A percentile compares a stretch with the other conserved stretches of the same genome.
Evolutionary conservation across 495 filamentous ascomycete genomes (phyloP).

Genomic region (Tuber magnatum): DNA sequence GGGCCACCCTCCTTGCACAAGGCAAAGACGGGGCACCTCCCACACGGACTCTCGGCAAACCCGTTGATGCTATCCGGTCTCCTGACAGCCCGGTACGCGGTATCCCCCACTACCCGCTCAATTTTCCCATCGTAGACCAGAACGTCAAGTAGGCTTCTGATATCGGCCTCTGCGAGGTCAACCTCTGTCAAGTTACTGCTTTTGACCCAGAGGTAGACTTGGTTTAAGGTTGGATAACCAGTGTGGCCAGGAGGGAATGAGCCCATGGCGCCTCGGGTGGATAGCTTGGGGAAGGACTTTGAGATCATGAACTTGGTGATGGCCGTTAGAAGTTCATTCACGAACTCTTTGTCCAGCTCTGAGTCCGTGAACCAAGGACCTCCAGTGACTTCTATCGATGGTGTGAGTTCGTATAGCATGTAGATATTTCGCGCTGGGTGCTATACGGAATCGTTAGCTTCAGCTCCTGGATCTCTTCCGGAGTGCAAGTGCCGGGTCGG

Average conservation of each 20-base stretch:
- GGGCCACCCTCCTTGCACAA: constrained; percentile 81
- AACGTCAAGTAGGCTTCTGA: constrained; percentile 73
- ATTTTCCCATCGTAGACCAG: constrained; percentile 76
- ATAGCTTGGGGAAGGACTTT: constrained; percentile 45
- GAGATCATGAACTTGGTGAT: constrained; percentile 63
- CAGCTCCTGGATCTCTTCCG: not conserved
- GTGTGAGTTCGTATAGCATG: constrained; percentile 54
- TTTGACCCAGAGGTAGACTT: constrained; percentile 66
- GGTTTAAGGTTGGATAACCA: constrained; percentile 66
- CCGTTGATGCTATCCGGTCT: constrained; percentile 52
- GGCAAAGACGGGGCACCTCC: constrained; percentile 85
- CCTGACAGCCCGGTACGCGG: constrained; percentile 49
- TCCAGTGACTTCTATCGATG: constrained; percentile 80
- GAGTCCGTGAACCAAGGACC: constrained; percentile 90
- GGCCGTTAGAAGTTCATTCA: constrained; percentile 59
- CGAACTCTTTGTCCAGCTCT: constrained; percentile 77
- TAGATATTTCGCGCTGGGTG: constrained; percentile 66
- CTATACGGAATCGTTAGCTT: constrained; percentile 34
- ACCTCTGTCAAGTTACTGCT: constrained; percentile 57
- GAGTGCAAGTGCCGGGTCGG: not conserved
- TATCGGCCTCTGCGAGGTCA: constrained; percentile 60
- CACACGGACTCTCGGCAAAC: constrained; percentile 83
- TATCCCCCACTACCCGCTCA: constrained; percentile 52
- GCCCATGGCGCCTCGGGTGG: constrained; percentile 40
- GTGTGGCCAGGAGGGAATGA: constrained; percentile 63